A percentile compares a stretch with the other conserved stretches of the same genome.
Conservation (phyloP, 768 basidiomycete genomes). For the Phanerochaete carnosa region DNA sequence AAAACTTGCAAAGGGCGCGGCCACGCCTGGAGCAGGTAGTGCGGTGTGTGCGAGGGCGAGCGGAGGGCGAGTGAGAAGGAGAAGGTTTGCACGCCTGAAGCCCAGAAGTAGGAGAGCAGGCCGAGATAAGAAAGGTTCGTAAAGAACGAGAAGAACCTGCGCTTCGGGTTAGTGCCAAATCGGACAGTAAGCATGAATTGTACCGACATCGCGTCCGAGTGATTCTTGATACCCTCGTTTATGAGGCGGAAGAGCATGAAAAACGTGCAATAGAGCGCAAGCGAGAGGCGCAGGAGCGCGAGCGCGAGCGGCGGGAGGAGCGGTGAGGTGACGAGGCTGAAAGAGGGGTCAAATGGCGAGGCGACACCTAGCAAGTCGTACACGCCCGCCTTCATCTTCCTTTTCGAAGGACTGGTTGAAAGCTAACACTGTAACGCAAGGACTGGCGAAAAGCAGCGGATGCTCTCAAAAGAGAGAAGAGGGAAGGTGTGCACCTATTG, state of each 20-base stretch:
- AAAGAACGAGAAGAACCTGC: constrained; percentile 63
- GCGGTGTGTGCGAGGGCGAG: constrained; percentile 12
- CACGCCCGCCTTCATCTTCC: neutral
- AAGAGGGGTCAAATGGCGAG: constrained; percentile 37
- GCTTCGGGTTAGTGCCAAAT: neutral
- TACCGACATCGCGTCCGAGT: constrained; percentile 32
- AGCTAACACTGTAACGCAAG: no score
- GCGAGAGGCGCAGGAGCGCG: constrained; percentile 39
- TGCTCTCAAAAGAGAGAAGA: no score
- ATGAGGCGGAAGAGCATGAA: constrained; percentile 37
- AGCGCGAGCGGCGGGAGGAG: constrained; percentile 43
- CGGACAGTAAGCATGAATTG: neutral
- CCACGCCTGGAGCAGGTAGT: constrained; percentile 62
- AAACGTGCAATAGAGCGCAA: constrained; percentile 50
- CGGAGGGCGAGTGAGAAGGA: constrained; percentile 30
- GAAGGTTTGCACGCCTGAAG: constrained; percentile 50
- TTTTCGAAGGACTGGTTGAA: no score
- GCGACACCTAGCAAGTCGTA: constrained; percentile 31
- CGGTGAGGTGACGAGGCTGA: constrained; percentile 45
- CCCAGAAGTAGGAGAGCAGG: constrained; percentile 59
- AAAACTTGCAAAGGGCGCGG: constrained; percentile 49
- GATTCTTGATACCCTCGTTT: constrained; percentile 28
- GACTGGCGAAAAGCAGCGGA: no score
- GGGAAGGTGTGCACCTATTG: no score
- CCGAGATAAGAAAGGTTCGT: constrained; percentile 63